Conservation (phyloP, 495 filamentous ascomycete genomes). For the Apodospora peruviana region DNA sequence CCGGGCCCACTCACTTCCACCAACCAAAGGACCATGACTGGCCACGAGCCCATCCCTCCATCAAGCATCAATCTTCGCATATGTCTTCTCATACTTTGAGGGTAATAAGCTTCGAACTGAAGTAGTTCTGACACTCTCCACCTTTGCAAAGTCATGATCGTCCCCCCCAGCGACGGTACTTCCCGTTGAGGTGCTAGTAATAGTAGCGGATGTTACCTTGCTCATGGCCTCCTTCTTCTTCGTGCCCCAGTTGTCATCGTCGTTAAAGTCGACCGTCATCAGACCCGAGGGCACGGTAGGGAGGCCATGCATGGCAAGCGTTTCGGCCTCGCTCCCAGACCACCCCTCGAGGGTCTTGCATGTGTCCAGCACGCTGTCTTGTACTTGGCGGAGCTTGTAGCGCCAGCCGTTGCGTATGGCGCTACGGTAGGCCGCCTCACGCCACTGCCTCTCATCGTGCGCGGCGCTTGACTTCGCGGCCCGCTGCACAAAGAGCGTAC, state of each 20-base stretch:
- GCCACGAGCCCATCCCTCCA: too few species aligned
- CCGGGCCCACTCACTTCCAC: too few species aligned
- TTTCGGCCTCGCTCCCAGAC: not conserved
- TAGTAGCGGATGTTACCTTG: too few species aligned
- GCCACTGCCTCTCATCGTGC: slow-evolving; percentile 1
- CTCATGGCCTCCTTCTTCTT: not conserved
- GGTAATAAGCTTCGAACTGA: too few species aligned
- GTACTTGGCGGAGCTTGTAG: not conserved
- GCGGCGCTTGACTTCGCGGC: not conserved
- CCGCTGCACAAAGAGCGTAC: slow-evolving; percentile 12
- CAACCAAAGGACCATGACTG: too few species aligned
- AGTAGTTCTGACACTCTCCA: too few species aligned
- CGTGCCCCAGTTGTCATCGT: slow-evolving; percentile 3
- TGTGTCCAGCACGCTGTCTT: slow-evolving; percentile 11
- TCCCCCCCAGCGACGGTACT: too few species aligned
- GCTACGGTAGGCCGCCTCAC: slow-evolving; percentile 1
- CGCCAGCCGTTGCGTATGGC: slow-evolving; percentile 5
- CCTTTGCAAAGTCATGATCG: too few species aligned
- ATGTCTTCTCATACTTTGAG: too few species aligned
- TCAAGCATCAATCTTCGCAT: too few species aligned
- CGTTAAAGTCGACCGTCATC: slow-evolving; percentile 11
- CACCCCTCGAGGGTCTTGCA: slow-evolving; percentile 5
- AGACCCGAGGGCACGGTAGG: slow-evolving; percentile 5
- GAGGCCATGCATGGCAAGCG: not conserved
- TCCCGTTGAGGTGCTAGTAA: too few species aligned